Conservation (phyloP, 768 basidiomycete species). For the Phaeolepiota aurea region DNA sequence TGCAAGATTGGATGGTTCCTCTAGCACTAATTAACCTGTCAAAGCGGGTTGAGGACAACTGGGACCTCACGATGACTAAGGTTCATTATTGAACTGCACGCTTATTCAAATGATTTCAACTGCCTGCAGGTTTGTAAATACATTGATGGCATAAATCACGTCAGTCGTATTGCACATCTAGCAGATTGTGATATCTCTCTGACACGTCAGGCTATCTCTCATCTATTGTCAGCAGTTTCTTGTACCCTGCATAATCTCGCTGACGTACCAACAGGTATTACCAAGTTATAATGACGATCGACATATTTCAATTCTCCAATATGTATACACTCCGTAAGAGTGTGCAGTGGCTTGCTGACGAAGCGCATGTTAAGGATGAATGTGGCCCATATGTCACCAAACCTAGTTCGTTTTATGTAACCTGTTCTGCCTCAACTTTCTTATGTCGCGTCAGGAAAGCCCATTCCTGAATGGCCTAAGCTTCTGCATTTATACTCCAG, state of each 20-base stretch:
- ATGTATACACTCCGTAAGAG: conserved; percentile 90
- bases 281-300: conserved; percentile 92
- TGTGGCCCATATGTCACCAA: conserved; percentile 89
- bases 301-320: conserved; percentile 97
- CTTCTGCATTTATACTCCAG: conserved; percentile 83
- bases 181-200: conserved; percentile 83
- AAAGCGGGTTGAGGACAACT: conserved; percentile 79
- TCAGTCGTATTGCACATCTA: conserved; percentile 83
- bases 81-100: conserved; percentile 23
- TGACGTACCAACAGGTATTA: conserved; percentile 58
- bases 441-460: conserved; percentile 31
- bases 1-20: conserved; percentile 95
- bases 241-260: conserved; percentile 1
- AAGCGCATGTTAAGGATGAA: conserved; percentile 77
- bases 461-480: conserved; percentile 79
- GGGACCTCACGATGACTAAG: conserved; percentile 94
- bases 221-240: conserved; percentile 63
- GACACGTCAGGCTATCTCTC: conserved; percentile 81
- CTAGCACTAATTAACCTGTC: conserved; percentile 79
- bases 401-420: conserved; percentile 37
- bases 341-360: conserved; percentile 82
- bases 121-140: conserved; percentile 54
- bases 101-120: not conserved
- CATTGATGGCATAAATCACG: conserved; percentile 90
- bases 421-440: not conserved